Evolutionary conservation across 306 rosid genomes (phyloP), one percentile per base, ranked within the genome.

Genomic region (Ormosia emarginata): DNA sequence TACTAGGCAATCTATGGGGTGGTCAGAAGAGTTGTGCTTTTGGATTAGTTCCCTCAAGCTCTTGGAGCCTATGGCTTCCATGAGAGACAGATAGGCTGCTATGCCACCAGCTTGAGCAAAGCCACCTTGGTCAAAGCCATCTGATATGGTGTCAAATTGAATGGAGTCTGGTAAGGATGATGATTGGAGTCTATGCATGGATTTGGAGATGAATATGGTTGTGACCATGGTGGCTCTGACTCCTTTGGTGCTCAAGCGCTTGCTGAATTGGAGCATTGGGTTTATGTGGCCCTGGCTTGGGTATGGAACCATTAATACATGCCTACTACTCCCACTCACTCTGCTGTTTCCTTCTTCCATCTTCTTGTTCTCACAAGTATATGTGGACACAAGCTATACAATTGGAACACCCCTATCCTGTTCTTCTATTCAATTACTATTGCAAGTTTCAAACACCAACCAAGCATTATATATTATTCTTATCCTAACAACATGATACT

Each of bases 201-300:
- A 75, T 24, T 85, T 91, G 81, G 80, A 55, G 78, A 88, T 87
- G 88, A 80, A 93, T 40, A 66, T 6, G 63, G 97, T 88, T 65
- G 82, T 77, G 78, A 89, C 90, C 3, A 93, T 12, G 0, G 97
- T 91, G 30, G 71, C 55, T 36, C 32, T 83, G 1, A 86, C 29
- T 41, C 90, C 91, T 71, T 87, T 75, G 39, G 75, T 82, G 75
- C 77, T 72, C 40, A 91, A 76, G 0, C 70, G 36, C n/a, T 87
- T 89, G 85, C 81, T 78, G 58, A 91, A 82, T 62, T 91, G 89
- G 50, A 87, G 85, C 88, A 87, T 44, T 0, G 95, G 95, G 33
- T 91, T 91, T 47, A 89, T 18, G 85, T 89, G 92, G n/a, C 92
- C 95, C 67, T 91, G 95, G 30, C 87, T 71, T 75, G 95, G 95